A percentile compares a stretch with the other conserved stretches of the same genome.
Evolutionary conservation across 164 flowering plant species (phyloP).

Genomic region (Chimonanthus praecox): DNA sequence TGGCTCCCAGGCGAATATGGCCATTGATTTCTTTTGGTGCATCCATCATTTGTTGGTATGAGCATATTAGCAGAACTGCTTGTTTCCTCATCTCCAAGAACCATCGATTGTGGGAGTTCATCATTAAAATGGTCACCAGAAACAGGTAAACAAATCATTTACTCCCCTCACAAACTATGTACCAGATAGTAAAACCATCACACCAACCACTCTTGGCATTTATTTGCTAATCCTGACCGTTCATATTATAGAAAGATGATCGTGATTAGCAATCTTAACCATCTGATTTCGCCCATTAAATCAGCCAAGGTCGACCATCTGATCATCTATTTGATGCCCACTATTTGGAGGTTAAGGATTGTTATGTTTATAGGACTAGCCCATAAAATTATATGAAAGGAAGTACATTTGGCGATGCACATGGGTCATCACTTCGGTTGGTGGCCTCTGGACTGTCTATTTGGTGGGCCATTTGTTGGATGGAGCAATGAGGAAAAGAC

Average conservation of each 20-base stretch:
- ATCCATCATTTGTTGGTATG: conserved; percentile 87
- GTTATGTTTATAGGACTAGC: too few relatives aligned
- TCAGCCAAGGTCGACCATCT: neutral
- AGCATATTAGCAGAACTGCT: conserved; percentile 68
- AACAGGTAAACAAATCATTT: conserved; percentile 57
- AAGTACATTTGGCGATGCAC: too few relatives aligned
- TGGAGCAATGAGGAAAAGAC: too few relatives aligned
- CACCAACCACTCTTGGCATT: neutral
- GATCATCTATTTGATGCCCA: too few relatives aligned
- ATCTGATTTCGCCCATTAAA: neutral
- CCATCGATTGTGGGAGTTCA: conserved; percentile 81
- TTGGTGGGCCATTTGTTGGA: too few relatives aligned
- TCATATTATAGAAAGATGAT: neutral
- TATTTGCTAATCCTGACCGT: neutral
- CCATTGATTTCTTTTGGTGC: conserved; percentile 78
- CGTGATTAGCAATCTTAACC: neutral
- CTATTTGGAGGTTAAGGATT: too few relatives aligned
- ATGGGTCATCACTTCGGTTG: too few relatives aligned
- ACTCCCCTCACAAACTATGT: neutral
- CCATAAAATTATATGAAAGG: too few relatives aligned
- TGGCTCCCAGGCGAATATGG: conserved; percentile 93
- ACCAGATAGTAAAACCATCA: too few relatives aligned
- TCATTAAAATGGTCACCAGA: conserved; percentile 64
- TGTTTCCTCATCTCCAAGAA: conserved; percentile 82
- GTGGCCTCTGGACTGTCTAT: too few relatives aligned